Base-by-base conservation (phyloP, 768 basidiomycete species). In the Mycena crocata region DNA sequence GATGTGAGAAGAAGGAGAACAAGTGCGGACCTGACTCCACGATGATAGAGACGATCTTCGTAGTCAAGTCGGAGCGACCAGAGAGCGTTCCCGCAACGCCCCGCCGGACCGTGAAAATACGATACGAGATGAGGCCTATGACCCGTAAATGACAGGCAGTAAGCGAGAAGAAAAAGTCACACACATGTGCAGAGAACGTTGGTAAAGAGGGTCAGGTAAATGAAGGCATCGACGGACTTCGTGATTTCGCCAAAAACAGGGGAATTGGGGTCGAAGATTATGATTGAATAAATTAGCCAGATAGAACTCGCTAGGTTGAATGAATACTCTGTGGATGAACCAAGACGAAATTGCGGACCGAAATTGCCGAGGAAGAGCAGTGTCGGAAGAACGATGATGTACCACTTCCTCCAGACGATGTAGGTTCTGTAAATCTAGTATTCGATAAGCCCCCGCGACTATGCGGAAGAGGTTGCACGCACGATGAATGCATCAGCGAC, bases 401-500 rank as follows among this genome's bases (percentile, higher is more conserved):
- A 21, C 44, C 45, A 48, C 15, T 28, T 57, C 35, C 57, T 17
- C 57, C 57, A 57, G 7, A 57, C 57, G 17, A 35, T 17, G 30
- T 34, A 57, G 2, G 57, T 57, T 17, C 57, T 42, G 9, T 45
- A 57, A 4, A 57, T 42, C 57, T 57, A 10, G 10, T 14, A 15
- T n/a, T n/a, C 5, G 21, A 19, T 46, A 14, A 26, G 23, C 8
- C 23, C 19, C 28, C 19, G 14, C 17, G 44, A 23, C 6, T 32
- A 15, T 44, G 12, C 17, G 10, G 4, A 10, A 45, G 3, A 2
- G 2, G 9, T 10, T 5, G 23, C 6, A 45, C 23, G 21, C 34
- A 58, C 57, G 21, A 58, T 58, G 44, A 58, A 58, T 3, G 40
- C 45, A 13, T 58, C 57, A 1, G 57, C 57, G 8, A 58, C 15